Evolutionary conservation across 345 rosid species (phyloP), one percentile per base, ranked within the genome.

Genomic region (Atalantia buxifolia): DNA sequence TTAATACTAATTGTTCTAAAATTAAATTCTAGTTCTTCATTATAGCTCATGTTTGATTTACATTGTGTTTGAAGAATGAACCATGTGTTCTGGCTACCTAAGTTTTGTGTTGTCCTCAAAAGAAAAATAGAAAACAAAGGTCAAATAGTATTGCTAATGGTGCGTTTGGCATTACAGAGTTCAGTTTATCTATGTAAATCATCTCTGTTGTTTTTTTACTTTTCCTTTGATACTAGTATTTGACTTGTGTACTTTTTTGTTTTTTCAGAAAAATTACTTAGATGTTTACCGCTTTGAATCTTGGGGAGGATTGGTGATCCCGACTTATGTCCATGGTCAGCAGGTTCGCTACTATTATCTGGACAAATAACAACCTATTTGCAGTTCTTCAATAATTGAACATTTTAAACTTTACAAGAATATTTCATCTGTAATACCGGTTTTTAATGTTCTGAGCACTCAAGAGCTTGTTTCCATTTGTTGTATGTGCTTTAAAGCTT

Each of bases 301-400:
- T n/a, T 95, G 99, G 99, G 99, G 98, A 67, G 96, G 92, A 81
- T 92, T 96, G 76, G 79, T 95, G 92, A 94, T 95, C 84, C 97
- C 99, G 63, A 85, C 91, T 40, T 92, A 91, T 79, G 82, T 75
- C 22, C 75, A 80, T 74, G 99, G 99, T 80, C 97, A 94, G 83
- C 97, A 95, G 99, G 98, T 94, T 74, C 82, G 90, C 27, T 66
- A 59, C 79, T 81, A 24, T 78, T 83, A 74, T 77, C 33, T 40
- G 28, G 78, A 60, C 14, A n/a, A 48, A 19, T 42, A 63, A 81
- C 97, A 89, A 83, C 95, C 90, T 94, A 94, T 92, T 72, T 85
- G 85, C 50, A 0, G 16, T 13, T 13, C 18, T 13, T 45, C 3
- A 45, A 45, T 45, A 13, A 45, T 45, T 45, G 50, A 45, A 45